Evolutionary conservation across 2,329 filamentous ascomycete species (phyloP).

Genomic region (Fusarium oxysporum): DNA sequence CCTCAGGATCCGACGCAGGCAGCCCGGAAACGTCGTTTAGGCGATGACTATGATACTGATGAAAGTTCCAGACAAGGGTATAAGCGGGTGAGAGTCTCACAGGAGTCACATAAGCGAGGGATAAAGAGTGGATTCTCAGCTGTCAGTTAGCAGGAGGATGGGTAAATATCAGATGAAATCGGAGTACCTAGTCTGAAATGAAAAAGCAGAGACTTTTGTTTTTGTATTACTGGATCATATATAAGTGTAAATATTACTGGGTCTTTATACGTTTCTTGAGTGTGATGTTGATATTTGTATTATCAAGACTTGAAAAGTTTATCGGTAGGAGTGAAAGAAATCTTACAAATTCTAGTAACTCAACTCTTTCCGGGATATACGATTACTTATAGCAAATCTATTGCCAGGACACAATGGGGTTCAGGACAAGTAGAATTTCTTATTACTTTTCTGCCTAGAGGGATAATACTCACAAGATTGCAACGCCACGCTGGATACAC

Average conservation of each 20-base stretch:
- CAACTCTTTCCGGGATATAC: too few relatives aligned
- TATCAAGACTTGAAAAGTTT: not conserved
- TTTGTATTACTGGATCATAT: not conserved
- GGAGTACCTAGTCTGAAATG: not conserved
- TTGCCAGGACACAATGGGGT: too few relatives aligned
- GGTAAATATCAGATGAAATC: not conserved
- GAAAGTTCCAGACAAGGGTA: fast-evolving
- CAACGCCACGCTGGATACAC: not conserved
- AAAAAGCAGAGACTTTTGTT: not conserved
- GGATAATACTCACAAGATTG: too few relatives aligned
- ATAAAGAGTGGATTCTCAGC: too few relatives aligned
- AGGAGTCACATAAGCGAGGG: not conserved
- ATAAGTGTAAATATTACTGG: fast-evolving
- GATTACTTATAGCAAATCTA: too few relatives aligned
- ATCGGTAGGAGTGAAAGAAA: not conserved
- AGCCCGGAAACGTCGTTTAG: not conserved
- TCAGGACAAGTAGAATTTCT: too few relatives aligned
- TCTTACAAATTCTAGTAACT: fast-evolving
- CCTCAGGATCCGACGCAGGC: not conserved
- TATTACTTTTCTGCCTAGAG: too few relatives aligned
- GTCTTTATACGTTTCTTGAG: not conserved
- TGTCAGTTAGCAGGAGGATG: not conserved
- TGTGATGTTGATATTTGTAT: not conserved
- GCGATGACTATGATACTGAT: not conserved
- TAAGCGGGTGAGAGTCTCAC: not conserved